Evolutionary conservation across 2,329 filamentous ascomycete species (phyloP), one percentile per base, ranked within the genome.

Genomic region (Verticillium alfalfae): DNA sequence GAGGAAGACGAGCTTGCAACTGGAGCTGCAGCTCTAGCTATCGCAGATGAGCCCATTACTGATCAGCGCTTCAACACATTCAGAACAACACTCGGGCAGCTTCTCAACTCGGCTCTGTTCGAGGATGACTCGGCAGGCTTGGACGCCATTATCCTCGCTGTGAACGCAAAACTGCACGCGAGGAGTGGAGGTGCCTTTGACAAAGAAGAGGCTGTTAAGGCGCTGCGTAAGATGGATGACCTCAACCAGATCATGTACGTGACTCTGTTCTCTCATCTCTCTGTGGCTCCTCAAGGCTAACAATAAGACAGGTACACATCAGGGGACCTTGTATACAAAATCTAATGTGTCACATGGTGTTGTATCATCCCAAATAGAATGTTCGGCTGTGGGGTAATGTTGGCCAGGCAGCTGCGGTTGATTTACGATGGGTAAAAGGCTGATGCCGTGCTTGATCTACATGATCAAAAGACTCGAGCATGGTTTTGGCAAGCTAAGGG

Each of bases 241-340:
- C 81, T 84, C 68, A 97, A 97, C 74, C 88, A 94, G 79, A 88
- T 99, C 71, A 99, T 99, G 93, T 94, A 80, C 85, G 91, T 87
- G 61, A 57, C 16, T 39, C 22, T 36, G 15, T 2, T 56, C 55
- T 31, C 3, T 18, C 16, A 15, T 12, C 16, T 9, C 26, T 22
- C n/a, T 7, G 7, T 4, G n/a, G 5, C 18, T 6, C n/a, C 3
- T 41, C 18, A 8, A 52, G 57, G 37, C 58, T 61, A 61, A 65
- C 38, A 18, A 22, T 34, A 36, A 58, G 64, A 71, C 61, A 86
- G 82, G 83, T 84, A 82, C 66, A 79, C 81, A 12, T 81, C 82
- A 69, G 88, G 88, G 52, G 84, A 89, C 58, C 78, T 88, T 64
- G 86, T 91, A 55, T 91, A 90, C 74, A 88, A 89, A 76, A 85